Conservation (phyloP, 306 rosid species). For the Quercus agrifolia region DNA sequence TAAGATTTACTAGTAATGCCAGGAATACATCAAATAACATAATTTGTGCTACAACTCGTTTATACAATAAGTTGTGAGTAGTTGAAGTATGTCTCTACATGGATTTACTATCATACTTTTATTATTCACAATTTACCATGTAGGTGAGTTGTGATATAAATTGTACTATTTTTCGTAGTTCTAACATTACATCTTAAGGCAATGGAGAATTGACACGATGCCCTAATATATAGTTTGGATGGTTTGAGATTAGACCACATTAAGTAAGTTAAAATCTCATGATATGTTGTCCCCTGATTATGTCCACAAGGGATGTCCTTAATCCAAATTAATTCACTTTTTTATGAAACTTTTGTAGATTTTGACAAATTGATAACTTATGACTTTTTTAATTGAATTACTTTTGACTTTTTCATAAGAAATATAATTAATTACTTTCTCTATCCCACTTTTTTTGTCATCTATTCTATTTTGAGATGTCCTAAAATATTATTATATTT, state of each 20-base stretch:
- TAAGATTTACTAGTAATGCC: neutral
- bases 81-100: no score
- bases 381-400: neutral
- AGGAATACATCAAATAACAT: accelerated
- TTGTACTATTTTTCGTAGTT: no score
- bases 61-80: accelerated
- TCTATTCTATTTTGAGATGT: no score
- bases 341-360: neutral
- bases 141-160: no score
- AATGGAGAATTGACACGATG: constrained; percentile 18
- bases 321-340: neutral
- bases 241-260: constrained; percentile 16
- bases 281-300: neutral
- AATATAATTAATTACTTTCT: neutral
- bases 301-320: neutral
- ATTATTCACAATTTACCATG: no score
- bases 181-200: no score
- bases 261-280: neutral
- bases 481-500: no score
- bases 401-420: neutral
- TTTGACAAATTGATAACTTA: neutral
- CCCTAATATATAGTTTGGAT: constrained; percentile 20
- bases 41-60: no score
- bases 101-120: accelerated
- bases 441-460: no score